A percentile compares a stretch with the other conserved stretches of the same genome.
Evolutionary conservation across 306 rosid genomes (phyloP).

Genomic region (Begonia peltatifolia): DNA sequence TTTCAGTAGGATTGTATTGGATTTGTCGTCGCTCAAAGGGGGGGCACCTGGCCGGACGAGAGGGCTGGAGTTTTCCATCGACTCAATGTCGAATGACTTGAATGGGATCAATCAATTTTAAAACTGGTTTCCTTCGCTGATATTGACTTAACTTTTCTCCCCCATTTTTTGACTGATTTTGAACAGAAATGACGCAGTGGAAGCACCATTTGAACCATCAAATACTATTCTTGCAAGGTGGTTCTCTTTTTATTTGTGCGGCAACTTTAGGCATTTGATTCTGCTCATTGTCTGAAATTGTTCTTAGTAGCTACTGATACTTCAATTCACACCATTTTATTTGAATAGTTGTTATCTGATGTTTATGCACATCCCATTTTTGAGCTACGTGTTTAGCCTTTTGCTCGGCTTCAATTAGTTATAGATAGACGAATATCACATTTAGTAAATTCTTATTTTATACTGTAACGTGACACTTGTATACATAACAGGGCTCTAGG

Average conservation of each 20-base stretch:
- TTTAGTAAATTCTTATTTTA: too few relatives aligned
- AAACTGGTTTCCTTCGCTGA: slow-evolving; percentile 18
- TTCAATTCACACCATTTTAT: neutral
- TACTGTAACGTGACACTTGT: too few relatives aligned
- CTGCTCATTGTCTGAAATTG: neutral
- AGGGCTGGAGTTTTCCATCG: slow-evolving; percentile 45
- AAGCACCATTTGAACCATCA: slow-evolving; percentile 1
- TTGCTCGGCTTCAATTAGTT: too few relatives aligned
- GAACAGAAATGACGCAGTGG: slow-evolving; percentile 6
- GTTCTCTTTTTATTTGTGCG: neutral
- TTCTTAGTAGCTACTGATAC: too few relatives aligned
- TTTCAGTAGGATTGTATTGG: slow-evolving; percentile 55
- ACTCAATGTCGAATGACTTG: slow-evolving; percentile 31
- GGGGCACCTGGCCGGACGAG: slow-evolving; percentile 93
- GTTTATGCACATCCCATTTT: too few relatives aligned
- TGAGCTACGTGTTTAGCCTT: too few relatives aligned
- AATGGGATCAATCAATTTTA: slow-evolving; percentile 22
- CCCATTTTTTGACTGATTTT: neutral
- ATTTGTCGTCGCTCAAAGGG: slow-evolving; percentile 57
- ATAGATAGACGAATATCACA: too few relatives aligned
- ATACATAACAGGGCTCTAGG: too few relatives aligned
- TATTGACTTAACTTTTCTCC: neutral
- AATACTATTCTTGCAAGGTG: slow-evolving; percentile 3
- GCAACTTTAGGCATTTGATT: neutral
- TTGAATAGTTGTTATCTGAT: too few relatives aligned